Conservation (phyloP, 192 early-diverging fungal species). For the Backusella psychrophila region DNA sequence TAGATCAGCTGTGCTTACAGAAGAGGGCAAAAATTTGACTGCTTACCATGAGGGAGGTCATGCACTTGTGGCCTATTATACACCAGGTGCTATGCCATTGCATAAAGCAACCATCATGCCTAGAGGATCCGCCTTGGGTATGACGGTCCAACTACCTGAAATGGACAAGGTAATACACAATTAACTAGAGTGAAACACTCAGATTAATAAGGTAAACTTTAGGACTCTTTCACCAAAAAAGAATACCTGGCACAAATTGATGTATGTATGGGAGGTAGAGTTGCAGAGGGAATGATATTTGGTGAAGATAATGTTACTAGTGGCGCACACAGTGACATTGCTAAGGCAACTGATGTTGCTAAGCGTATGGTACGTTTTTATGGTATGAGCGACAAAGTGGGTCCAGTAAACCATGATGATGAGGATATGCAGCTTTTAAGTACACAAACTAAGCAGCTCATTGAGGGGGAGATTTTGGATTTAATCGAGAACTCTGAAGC, state of each 20-base stretch:
- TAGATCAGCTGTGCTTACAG: slow-evolving; percentile 87
- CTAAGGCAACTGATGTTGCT: slow-evolving; percentile 86
- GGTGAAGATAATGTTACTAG: slow-evolving; percentile 92
- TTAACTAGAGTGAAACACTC: background rate
- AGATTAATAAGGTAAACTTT: slow-evolving; percentile 4
- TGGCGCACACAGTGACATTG: slow-evolving; percentile 90
- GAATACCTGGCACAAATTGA: slow-evolving; percentile 89
- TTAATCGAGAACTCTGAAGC: slow-evolving; percentile 71
- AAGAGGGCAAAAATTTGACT: slow-evolving; percentile 82
- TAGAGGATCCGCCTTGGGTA: slow-evolving; percentile 81
- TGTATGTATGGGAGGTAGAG: slow-evolving; percentile 98
- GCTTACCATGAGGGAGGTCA: slow-evolving; percentile 99
- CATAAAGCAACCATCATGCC: slow-evolving; percentile 99
- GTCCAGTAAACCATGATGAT: slow-evolving; percentile 71
- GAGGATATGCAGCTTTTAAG: slow-evolving; percentile 77
- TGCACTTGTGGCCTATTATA: slow-evolving; percentile 91
- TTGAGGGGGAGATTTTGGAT: slow-evolving; percentile 83
- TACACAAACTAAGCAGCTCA: slow-evolving; percentile 70
- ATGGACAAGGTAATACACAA: slow-evolving; percentile 62
- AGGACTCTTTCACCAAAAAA: slow-evolving; percentile 69
- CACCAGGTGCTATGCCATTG: slow-evolving; percentile 91
- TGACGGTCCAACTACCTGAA: slow-evolving; percentile 93
- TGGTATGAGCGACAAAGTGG: slow-evolving; percentile 96
- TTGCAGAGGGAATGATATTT: slow-evolving; percentile 97
- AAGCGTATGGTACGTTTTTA: slow-evolving; percentile 87